A percentile compares a stretch with the other conserved stretches of the same genome.
phyloP scores from a whole-genome alignment of 441 rosid species.

The Erodium trifolium region DNA sequence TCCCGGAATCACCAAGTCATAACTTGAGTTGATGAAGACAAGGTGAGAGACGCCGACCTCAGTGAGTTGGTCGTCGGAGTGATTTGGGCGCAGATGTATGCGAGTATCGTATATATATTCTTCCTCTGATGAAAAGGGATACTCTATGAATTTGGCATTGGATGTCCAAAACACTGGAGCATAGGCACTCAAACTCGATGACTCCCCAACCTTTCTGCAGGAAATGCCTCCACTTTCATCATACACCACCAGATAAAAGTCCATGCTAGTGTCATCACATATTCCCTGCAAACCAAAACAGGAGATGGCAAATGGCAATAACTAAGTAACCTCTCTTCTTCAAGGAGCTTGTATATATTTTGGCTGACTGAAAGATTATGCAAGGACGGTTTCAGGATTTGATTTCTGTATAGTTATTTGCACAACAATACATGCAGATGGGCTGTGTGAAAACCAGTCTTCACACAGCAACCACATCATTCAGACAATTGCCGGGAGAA shows the following conservation, averaged over 20 bases:
- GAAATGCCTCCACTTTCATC: conserved; percentile 69
- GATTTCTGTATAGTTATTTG: neutral
- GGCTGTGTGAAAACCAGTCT: neutral
- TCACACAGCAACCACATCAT: neutral
- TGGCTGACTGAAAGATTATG: too few relatives aligned
- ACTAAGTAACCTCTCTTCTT: too few relatives aligned
- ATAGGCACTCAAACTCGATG: conserved; percentile 25
- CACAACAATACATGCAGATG: neutral
- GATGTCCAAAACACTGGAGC: conserved; percentile 70
- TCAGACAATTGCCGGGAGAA: neutral
- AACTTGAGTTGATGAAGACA: conserved; percentile 51
- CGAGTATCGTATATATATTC: conserved; percentile 41
- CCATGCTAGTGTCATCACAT: conserved; percentile 50
- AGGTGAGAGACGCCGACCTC: conserved; percentile 38
- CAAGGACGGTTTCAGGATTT: neutral
- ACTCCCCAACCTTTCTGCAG: conserved; percentile 59
- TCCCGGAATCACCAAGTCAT: conserved; percentile 38
- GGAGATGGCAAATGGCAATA: conserved; percentile 17
- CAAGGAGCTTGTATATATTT: too few relatives aligned
- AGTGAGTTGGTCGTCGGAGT: conserved; percentile 9
- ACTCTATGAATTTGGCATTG: conserved; percentile 30
- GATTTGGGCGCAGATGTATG: conserved; percentile 35
- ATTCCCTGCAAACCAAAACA: conserved; percentile 53
- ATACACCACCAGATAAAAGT: conserved; percentile 58
- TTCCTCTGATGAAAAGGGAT: conserved; percentile 54